phyloP scores from a whole-genome alignment of 1,139 yeast species.

The Debaryomycetaceae sp. region DNA sequence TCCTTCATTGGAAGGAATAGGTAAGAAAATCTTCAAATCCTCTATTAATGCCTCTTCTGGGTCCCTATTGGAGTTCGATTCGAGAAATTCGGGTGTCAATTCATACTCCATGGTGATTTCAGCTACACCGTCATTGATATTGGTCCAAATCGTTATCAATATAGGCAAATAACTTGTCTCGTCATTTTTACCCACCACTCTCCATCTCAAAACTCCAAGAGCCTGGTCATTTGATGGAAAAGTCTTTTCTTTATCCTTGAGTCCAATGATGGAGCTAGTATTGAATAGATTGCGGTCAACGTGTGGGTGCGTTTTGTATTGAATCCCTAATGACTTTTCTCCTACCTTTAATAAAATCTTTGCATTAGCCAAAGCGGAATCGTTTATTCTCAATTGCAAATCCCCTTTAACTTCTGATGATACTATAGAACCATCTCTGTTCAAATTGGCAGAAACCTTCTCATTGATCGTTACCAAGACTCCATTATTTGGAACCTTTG shows the following conservation, averaged over 20 bases:
- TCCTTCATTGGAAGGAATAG: conserved; percentile 57
- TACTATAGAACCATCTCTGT: conserved; percentile 78
- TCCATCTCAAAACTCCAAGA: conserved; percentile 90
- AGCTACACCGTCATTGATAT: conserved; percentile 56
- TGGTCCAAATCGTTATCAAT: conserved; percentile 82
- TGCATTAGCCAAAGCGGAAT: conserved; percentile 63
- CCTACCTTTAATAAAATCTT: conserved; percentile 56
- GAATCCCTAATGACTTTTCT: conserved; percentile 48
- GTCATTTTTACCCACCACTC: conserved; percentile 61
- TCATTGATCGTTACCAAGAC: conserved; percentile 77
- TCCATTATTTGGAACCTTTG: conserved; percentile 62
- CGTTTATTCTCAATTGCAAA: conserved; percentile 80
- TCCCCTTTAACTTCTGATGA: conserved; percentile 87
- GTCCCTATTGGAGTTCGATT: conserved; percentile 17
- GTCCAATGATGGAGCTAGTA: conserved; percentile 54
- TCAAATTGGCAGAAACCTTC: conserved; percentile 68
- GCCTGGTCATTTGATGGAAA: conserved; percentile 92
- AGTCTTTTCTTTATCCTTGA: conserved; percentile 72
- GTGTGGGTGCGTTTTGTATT: conserved; percentile 93
- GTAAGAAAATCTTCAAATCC: conserved; percentile 62
- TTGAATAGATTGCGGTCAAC: conserved; percentile 77
- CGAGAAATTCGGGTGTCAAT: conserved; percentile 41
- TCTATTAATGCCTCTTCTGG: conserved; percentile 42
- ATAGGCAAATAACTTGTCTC: conserved; percentile 64
- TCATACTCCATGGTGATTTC: conserved; percentile 90